Conservation (phyloP, 768 basidiomycete species). For the Cystofilobasidium macerans region DNA sequence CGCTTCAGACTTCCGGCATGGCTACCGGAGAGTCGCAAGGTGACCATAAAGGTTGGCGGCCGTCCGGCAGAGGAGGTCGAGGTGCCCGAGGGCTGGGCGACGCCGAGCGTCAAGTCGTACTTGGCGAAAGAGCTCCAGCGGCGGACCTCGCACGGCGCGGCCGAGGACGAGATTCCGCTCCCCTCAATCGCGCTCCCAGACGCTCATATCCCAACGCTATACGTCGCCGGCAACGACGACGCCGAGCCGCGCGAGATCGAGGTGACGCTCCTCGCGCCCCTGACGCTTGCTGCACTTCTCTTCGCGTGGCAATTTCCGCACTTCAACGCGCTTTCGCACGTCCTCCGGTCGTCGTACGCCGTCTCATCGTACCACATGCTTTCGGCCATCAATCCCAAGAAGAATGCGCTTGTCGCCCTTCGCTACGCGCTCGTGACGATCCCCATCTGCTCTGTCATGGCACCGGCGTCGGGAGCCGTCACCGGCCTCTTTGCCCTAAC, state of each 20-base stretch:
- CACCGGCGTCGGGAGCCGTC: slow-evolving; percentile 85
- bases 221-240: slow-evolving; percentile 22
- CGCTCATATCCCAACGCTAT: slow-evolving; percentile 25
- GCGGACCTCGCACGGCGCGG: background rate
- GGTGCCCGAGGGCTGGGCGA: slow-evolving; percentile 18
- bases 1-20: slow-evolving; percentile 47
- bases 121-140: background rate
- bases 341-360: slow-evolving; percentile 78
- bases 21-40: slow-evolving; percentile 10
- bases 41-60: slow-evolving; percentile 5
- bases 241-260: slow-evolving; percentile 24
- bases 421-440: slow-evolving; percentile 67
- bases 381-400: slow-evolving; percentile 59
- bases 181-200: slow-evolving; percentile 20
- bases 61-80: slow-evolving; percentile 13
- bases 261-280: slow-evolving; percentile 61
- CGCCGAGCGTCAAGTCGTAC: slow-evolving; percentile 4
- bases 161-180: slow-evolving; percentile 10
- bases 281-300: slow-evolving; percentile 69
- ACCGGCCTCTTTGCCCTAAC: slow-evolving; percentile 78
- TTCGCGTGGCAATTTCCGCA: slow-evolving; percentile 99
- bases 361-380: slow-evolving; percentile 92
- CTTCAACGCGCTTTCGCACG: slow-evolving; percentile 83
- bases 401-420: slow-evolving; percentile 74
- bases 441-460: slow-evolving; percentile 64